Percentiles rank a stretch among this genome's conserved stretches.
phyloP scores from a whole-genome alignment of 164 flowering plant species.

The Piper longum region DNA sequence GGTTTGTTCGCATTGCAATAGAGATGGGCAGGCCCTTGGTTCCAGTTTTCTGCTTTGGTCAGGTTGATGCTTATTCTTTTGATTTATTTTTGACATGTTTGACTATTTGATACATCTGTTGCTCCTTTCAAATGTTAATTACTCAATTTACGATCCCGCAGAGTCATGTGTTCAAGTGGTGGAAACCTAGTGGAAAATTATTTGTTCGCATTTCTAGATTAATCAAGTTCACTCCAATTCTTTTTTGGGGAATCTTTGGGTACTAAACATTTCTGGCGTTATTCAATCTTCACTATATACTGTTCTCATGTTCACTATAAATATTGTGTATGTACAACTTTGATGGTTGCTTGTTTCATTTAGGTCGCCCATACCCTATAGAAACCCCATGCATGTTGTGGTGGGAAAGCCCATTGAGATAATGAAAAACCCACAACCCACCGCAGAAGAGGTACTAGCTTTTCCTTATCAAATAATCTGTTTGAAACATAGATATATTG shows the following conservation, averaged over 20 bases:
- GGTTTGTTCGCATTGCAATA: constrained; percentile 83
- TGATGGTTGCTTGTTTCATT: constrained; percentile 1
- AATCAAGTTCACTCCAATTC: constrained; percentile 67
- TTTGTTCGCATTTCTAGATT: constrained; percentile 42
- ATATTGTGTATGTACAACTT: too few species aligned
- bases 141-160: constrained; percentile 12
- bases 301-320: not conserved
- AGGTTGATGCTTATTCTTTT: constrained; percentile 30
- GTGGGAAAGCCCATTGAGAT: constrained; percentile 72
- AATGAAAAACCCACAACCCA: constrained; percentile 51
- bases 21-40: constrained; percentile 69
- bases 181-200: constrained; percentile 65
- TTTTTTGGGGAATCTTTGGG: constrained; percentile 85
- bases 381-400: constrained; percentile 64
- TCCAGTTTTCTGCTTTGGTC: constrained; percentile 90
- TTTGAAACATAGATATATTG: not conserved
- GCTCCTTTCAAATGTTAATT: not conserved
- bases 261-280: constrained; percentile 10
- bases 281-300: not conserved
- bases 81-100: not conserved
- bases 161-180: constrained; percentile 72
- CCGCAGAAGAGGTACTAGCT: constrained; percentile 55
- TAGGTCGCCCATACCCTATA: constrained; percentile 62
- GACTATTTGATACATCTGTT: not conserved
- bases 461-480: not conserved